Evolutionary conservation across 257 asterid species (phyloP), one percentile per base, ranked within the genome.

Genomic region (Leptodermis oblonga): DNA sequence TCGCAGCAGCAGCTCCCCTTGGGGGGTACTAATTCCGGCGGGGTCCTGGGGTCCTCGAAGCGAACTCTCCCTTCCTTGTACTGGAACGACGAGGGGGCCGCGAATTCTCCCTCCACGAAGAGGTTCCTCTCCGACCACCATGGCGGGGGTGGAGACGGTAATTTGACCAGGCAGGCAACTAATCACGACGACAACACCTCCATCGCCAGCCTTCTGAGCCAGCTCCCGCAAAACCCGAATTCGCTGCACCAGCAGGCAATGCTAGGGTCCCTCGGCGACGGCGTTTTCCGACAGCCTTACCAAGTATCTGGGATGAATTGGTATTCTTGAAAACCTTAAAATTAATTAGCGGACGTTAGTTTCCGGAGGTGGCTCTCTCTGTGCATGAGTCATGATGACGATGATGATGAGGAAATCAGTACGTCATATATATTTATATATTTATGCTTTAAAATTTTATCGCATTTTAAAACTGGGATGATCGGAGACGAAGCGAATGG

Each of bases 281-380:
- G 95, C 67, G 91, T 84, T 22, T 85, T 88, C 23, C 82, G 84
- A 70, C 85, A 83, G 60, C 80, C 87, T n/a, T 80, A 77, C 65
- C 84, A 79, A 74, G 81, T 79, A 7, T 34, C 82, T 0, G 78
- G 81, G 36, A 71, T 81, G 74, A 83, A 81, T 72, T 91, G 97
- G 97, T 91, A 84, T 73, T 70, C 87, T 2, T 90, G 37, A 28
- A n/a, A n/a, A n/a, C n/a, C n/a, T n/a, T n/a, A n/a, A n/a, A n/a
- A n/a, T n/a, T n/a, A n/a, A n/a, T n/a, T n/a, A n/a, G n/a, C n/a
- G n/a, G n/a, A n/a, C n/a, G 37, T 3, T 11, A 45, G 26, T 30
- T 33, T 49, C 58, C 1, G 63, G 37, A 26, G 56, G 34, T 39
- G 51, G 45, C n/a, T 18, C 5, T 14, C n/a, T 8, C 7, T 18